These are phyloP conservation scores for Sporopachydermia cereana DNA, from an alignment of 1,139 yeast species.

Conservation along the genomic window DNA sequence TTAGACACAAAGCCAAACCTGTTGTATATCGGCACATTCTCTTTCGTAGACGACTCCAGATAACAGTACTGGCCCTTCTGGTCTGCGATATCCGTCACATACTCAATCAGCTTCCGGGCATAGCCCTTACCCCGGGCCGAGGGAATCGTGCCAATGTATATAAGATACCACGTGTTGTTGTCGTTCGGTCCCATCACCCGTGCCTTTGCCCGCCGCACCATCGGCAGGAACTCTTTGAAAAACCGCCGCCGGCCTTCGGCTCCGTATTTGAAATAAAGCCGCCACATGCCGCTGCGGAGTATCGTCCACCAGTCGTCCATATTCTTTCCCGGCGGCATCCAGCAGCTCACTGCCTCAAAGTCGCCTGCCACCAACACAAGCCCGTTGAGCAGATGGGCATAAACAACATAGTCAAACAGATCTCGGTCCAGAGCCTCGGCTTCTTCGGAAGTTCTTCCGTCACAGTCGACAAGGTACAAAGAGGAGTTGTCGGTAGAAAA, in stretches of 20 bases:
- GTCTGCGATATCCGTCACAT: slow-evolving; percentile 43
- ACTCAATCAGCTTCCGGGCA: slow-evolving; percentile 45
- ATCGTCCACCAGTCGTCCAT: slow-evolving; percentile 37
- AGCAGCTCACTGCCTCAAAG: slow-evolving; percentile 52
- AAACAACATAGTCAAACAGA: slow-evolving; percentile 45
- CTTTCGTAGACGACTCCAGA: slow-evolving; percentile 45
- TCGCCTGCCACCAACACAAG: slow-evolving; percentile 38
- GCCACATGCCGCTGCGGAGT: slow-evolving; percentile 45
- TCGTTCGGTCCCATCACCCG: slow-evolving; percentile 23
- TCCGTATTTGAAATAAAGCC: slow-evolving; percentile 38
- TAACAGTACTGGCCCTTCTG: slow-evolving; percentile 33
- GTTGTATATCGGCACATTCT: slow-evolving; percentile 46
- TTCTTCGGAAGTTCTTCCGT: slow-evolving; percentile 24
- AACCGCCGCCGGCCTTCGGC: slow-evolving; percentile 42
- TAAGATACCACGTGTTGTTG: slow-evolving; percentile 42
- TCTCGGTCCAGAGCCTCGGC: slow-evolving; percentile 33
- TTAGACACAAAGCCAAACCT: slow-evolving; percentile 36
- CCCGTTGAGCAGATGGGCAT: slow-evolving; percentile 47
- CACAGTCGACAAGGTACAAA: slow-evolving; percentile 34
- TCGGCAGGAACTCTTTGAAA: slow-evolving; percentile 44
- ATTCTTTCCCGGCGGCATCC: slow-evolving; percentile 48
- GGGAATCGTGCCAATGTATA: slow-evolving; percentile 49
- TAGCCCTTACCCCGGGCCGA: slow-evolving; percentile 58
- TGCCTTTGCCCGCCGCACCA: slow-evolving; percentile 37
- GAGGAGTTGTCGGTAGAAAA: slow-evolving; percentile 45